Conservation (phyloP, 306 rosid species). For the Prinsepia uniflora region DNA sequence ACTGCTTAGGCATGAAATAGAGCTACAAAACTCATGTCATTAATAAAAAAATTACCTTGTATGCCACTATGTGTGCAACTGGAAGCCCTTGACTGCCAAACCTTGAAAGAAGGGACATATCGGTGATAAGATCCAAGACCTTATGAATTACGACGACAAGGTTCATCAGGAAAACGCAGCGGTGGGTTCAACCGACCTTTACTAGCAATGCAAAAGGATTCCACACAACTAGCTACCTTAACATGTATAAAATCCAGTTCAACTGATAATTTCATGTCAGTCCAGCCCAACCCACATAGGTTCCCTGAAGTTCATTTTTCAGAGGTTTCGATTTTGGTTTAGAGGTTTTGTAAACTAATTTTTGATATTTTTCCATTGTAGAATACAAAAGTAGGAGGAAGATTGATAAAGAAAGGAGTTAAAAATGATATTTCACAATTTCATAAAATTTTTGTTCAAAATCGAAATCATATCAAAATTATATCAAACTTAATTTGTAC, state of each 20-base stretch:
- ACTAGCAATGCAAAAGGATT: constrained; percentile 41
- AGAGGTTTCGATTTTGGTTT: no score
- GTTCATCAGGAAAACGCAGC: constrained; percentile 71
- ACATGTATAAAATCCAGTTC: constrained; percentile 9
- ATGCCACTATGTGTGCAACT: constrained; percentile 69
- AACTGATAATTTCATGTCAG: constrained; percentile 1
- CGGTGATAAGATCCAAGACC: constrained; percentile 87
- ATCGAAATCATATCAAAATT: no score
- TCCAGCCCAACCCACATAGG: constrained; percentile 1
- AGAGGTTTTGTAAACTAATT: no score
- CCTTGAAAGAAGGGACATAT: constrained; percentile 75
- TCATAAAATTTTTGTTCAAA: no score
- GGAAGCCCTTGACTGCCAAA: constrained; percentile 89
- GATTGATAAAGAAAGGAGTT: no score
- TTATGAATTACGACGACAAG: constrained; percentile 95
- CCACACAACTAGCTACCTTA: not conserved
- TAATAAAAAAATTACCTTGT: constrained; percentile 46
- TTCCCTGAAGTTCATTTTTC: no score
- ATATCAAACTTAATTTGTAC: no score
- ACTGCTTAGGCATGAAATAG: constrained; percentile 10
- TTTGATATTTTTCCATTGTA: no score
- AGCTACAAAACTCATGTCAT: not conserved
- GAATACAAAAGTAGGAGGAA: no score
- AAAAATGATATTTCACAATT: no score
- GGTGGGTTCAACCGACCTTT: constrained; percentile 94